phyloP scores from a whole-genome alignment of 176 grass and related monocot genomes.

The Tillandsia fasciculata region DNA sequence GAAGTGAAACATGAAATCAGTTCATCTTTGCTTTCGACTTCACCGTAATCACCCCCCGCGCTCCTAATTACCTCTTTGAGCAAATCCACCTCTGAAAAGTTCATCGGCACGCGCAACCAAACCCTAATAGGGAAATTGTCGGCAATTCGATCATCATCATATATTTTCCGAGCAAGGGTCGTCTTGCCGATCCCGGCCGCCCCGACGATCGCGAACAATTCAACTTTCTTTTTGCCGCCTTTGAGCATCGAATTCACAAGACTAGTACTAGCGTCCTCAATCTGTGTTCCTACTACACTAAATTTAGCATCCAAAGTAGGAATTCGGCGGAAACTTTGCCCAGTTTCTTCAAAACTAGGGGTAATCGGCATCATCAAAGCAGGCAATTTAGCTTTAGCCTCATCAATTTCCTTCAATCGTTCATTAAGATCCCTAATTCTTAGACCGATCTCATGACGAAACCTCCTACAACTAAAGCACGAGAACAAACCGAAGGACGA shows the following conservation, averaged over 20 bases:
- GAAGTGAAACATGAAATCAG: conserved; percentile 33
- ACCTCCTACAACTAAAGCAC: conserved; percentile 5
- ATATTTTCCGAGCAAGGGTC: conserved; percentile 54
- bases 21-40: conserved; percentile 33
- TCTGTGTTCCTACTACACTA: conserved; percentile 35
- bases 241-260: conserved; percentile 56
- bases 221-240: conserved; percentile 58
- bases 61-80: conserved; percentile 43
- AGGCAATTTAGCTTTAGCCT: conserved; percentile 29
- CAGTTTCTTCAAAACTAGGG: conserved; percentile 7
- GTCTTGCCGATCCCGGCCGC: conserved; percentile 67
- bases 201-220: conserved; percentile 52
- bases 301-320: not conserved
- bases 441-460: conserved; percentile 46
- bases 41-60: conserved; percentile 25
- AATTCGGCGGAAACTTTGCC: not conserved
- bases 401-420: conserved; percentile 40
- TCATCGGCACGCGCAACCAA: conserved; percentile 47
- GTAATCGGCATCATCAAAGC: conserved; percentile 8
- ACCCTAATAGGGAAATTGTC: conserved; percentile 48
- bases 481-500: conserved; percentile 39
- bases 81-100: conserved; percentile 39
- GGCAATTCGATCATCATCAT: conserved; percentile 34
- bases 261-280: conserved; percentile 20
- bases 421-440: conserved; percentile 42